Conservation (phyloP, 805 yeast genomes). For the Danielozyma ontarioensis region DNA sequence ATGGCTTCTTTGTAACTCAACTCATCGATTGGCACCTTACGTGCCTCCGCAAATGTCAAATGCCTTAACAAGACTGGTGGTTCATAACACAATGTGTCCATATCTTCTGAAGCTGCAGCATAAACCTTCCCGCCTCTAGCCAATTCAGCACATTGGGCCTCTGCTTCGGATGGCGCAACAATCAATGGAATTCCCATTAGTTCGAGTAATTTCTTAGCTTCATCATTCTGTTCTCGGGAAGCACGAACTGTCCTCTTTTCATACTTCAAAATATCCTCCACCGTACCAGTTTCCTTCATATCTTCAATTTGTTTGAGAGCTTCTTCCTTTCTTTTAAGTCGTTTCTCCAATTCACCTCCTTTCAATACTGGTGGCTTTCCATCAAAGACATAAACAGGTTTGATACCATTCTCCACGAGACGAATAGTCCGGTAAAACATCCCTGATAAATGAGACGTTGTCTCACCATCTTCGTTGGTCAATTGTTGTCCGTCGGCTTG, state of each 20-base stretch:
- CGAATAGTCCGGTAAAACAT: slow-evolving; percentile 91
- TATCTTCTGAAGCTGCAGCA: slow-evolving; percentile 98
- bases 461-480: slow-evolving; percentile 84
- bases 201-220: slow-evolving; percentile 73
- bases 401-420: slow-evolving; percentile 87
- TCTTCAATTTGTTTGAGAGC: slow-evolving; percentile 74
- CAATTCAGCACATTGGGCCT: slow-evolving; percentile 94
- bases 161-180: slow-evolving; percentile 97
- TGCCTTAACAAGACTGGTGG: slow-evolving; percentile 83
- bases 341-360: slow-evolving; percentile 87
- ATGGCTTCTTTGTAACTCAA: slow-evolving; percentile 62
- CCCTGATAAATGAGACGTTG: slow-evolving; percentile 91
- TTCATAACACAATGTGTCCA: slow-evolving; percentile 94
- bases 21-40: slow-evolving; percentile 89
- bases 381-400: slow-evolving; percentile 95
- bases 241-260: slow-evolving; percentile 89
- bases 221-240: slow-evolving; percentile 86
- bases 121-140: slow-evolving; percentile 88
- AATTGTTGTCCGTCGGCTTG: slow-evolving; percentile 96
- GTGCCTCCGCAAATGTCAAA: slow-evolving; percentile 88
- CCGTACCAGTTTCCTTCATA: slow-evolving; percentile 73
- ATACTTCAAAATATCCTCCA: slow-evolving; percentile 66
- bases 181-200: slow-evolving; percentile 96
- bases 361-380: slow-evolving; percentile 96
- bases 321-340: slow-evolving; percentile 74